Conservation (phyloP, 257 asterid genomes). For the Cynanchum wilfordii region DNA sequence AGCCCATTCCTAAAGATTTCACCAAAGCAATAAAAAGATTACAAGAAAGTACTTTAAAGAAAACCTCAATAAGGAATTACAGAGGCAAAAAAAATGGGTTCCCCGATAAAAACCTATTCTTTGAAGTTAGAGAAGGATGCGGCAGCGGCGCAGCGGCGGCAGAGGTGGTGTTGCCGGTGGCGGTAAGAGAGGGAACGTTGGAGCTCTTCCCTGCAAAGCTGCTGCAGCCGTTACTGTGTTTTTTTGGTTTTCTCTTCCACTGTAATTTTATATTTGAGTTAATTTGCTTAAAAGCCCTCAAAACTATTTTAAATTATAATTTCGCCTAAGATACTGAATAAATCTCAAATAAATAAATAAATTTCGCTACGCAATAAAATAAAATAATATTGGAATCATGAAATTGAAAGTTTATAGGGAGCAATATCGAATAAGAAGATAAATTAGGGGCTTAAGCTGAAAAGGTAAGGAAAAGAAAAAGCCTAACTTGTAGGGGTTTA, state of each 20-base stretch:
- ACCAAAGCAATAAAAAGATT: background rate
- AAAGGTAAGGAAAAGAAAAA: background rate
- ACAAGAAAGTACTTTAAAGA: conserved; percentile 5
- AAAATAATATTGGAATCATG: background rate
- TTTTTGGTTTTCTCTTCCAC: no score
- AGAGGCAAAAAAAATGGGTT: background rate
- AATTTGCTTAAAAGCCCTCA: background rate
- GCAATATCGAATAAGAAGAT: background rate
- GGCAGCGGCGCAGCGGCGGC: background rate
- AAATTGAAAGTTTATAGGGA: background rate
- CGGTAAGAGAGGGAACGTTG: background rate
- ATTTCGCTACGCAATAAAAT: no score
- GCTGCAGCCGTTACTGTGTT: background rate
- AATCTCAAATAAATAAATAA: no score
- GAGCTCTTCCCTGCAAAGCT: background rate
- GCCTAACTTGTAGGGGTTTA: background rate
- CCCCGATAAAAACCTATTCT: background rate
- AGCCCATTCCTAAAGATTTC: conserved; percentile 32
- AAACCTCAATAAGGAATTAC: background rate
- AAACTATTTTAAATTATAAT: background rate
- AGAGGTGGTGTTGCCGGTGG: background rate
- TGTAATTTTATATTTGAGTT: background rate
- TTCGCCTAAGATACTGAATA: no score
- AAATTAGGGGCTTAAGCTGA: background rate
- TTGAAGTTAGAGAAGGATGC: background rate